These are phyloP conservation scores for Allium sativum DNA, from an alignment of 106 monocot species.

Conservation along the genomic window DNA sequence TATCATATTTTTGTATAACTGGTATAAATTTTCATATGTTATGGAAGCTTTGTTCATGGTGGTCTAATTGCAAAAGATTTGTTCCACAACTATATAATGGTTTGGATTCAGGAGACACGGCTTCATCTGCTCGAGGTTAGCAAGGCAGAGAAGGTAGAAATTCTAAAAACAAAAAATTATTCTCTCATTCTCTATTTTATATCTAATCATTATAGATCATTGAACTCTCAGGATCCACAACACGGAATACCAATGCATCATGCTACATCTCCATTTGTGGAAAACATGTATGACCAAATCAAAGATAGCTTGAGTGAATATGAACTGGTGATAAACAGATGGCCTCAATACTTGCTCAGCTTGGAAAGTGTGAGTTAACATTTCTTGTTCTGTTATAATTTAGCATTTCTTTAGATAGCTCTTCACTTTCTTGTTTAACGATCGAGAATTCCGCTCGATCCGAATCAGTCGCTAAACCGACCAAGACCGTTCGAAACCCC, in stretches of 20 bases:
- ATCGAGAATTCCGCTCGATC: too few species aligned
- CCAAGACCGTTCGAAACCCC: too few species aligned
- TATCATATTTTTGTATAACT: too few species aligned
- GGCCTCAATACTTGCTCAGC: conserved; percentile 80
- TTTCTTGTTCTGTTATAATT: too few species aligned
- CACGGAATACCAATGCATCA: conserved; percentile 31
- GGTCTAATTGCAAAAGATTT: conserved; percentile 76
- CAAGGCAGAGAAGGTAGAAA: conserved; percentile 60
- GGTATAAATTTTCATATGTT: too few species aligned
- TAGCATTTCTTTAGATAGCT: too few species aligned
- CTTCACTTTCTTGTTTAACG: not conserved
- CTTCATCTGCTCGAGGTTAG: conserved; percentile 74
- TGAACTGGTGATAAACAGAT: conserved; percentile 71
- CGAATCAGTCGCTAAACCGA: too few species aligned
- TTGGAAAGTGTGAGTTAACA: conserved; percentile 62
- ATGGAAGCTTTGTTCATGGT: conserved; percentile 49
- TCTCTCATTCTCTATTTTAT: not conserved
- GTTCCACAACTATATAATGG: conserved; percentile 81
- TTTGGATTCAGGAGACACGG: conserved; percentile 81
- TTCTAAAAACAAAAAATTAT: too few species aligned
- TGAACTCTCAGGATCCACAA: conserved; percentile 28
- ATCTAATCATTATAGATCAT: not conserved
- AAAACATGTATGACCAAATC: conserved; percentile 76
- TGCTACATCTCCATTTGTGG: conserved; percentile 71
- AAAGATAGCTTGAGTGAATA: conserved; percentile 59